Base-by-base conservation (phyloP, 164 flowering plant species). In the Annona cherimola region DNA sequence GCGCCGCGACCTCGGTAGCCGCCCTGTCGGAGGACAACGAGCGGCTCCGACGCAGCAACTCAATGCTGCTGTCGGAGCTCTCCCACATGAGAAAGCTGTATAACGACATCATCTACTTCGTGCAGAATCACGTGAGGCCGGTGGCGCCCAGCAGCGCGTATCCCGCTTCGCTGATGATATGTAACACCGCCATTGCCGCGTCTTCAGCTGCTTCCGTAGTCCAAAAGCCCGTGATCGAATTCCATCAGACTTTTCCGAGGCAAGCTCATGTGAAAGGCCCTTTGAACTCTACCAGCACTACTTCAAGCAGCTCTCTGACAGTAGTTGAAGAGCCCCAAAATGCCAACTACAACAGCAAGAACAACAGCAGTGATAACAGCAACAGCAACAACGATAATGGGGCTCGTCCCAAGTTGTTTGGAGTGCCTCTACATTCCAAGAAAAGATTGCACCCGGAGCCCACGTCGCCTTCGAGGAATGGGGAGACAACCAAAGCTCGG, bases 11-110 rank as follows among this genome's bases (percentile, higher is more conserved):
- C 14, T 80, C 85, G 4, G 79, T 81, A 11, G 43, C 81, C 1
- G 96, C 93, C 0, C 80, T 95, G 4, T 81, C 92, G 3, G 94
- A 95, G 69, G 98, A 95, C 69, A 95, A 95, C 71, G 96, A 90
- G 75, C 77, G 97, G 71, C 89, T 92, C 4, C 68, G 99, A 69
- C 75, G 96, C 69, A 92, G 90, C 81, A 95, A 95, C 86, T 69
- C 84, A 26, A 79, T 92, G 87, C 84, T 95, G 0, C 82, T 91
- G 81, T 87, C 97, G 2, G 99, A 95, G 70, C 85, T 95, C 3
- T 90, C 93, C 0, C 99, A 95, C 77, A 92, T 95, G 98, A 84
- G 76, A 71, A 95, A 90, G 80, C 94, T 95, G 3, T 95, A 92
- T 83, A 92, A 91, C 69, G 99, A 92, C 73, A 92, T 95, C 50